Conservation (phyloP, 2,329 filamentous ascomycete genomes). For the Aspergillus quadricinctus region DNA sequence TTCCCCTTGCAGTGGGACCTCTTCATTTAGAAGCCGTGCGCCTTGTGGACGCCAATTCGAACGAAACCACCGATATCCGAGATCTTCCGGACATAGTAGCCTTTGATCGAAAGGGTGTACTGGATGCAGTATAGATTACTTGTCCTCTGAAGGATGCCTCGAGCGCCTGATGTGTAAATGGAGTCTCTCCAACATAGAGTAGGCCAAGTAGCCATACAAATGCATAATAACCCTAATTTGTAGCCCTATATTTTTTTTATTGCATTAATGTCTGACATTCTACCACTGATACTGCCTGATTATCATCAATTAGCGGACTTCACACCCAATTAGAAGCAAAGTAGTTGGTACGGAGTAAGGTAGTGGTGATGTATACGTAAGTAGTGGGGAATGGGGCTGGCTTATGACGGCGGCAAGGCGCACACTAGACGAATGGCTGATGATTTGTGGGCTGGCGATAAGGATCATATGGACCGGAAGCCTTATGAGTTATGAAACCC, state of each 20-base stretch:
- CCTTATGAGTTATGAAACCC: too few relatives aligned
- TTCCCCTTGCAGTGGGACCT: constrained; percentile 48
- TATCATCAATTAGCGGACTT: too few relatives aligned
- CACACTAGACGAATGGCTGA: not conserved
- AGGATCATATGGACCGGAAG: not conserved
- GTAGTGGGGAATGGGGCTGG: not conserved
- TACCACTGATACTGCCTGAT: too few relatives aligned
- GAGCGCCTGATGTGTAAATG: not conserved
- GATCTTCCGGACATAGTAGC: constrained; percentile 55
- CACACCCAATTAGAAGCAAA: too few relatives aligned
- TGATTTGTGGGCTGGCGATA: not conserved
- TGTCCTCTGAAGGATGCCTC: not conserved
- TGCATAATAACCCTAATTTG: not conserved
- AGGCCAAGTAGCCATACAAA: not conserved
- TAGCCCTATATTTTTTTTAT: not conserved
- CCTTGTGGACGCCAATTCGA: constrained; percentile 52
- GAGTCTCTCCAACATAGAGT: not conserved
- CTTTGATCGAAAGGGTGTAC: constrained; percentile 18
- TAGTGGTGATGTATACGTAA: too few relatives aligned
- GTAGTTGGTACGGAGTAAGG: too few relatives aligned
- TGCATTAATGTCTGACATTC: not conserved
- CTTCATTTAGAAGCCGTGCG: constrained; percentile 51
- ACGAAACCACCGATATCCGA: constrained; percentile 52
- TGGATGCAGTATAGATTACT: not conserved
- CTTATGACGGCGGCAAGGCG: not conserved